Base-by-base conservation (phyloP, 768 basidiomycete species). In the Mrakia frigida region DNA sequence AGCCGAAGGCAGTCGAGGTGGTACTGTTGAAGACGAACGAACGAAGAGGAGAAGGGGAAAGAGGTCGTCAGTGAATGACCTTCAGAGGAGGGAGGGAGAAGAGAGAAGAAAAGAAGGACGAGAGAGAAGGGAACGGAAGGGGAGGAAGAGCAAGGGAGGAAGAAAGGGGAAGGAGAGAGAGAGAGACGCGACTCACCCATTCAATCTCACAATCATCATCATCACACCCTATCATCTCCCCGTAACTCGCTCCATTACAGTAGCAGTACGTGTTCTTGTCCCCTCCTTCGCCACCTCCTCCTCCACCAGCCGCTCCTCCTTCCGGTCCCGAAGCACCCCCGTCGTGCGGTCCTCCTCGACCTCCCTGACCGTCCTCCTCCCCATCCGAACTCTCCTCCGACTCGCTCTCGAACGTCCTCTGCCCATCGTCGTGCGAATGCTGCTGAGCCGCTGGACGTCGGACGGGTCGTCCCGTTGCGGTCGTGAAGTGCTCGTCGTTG, bases 191-290 rank as follows among this genome's bases (percentile, higher is more conserved):
- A 90, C 92, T 82, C 80, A 95, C 94, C 94, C 94, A 97, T 90
- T 95, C 93, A 76, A 86, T 86, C 80, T 90, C 89, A 84, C 94
- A 96, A 63, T 87, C 86, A 25, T 86, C 85, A 80, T 90, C 92
- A 82, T 97, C 94, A 82, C 94, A 97, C 33, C 90, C 94, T 80
- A 97, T 92, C 94, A 97, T 96, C 85, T 94, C 91, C 52, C 94
- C 94, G 80, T 90, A 94, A 81, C 92, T 93, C 77, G 89, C 87
- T 25, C 90, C 86, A 79, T 92, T 87, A 83, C 94, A 98, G 85
- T 90, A 87, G 84, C 94, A 98, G 81, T 98, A 96, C 21, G 87
- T 87, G 80, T 86, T 88, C 72, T 87, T 89, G 80, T 85, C 85
- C 28, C 77, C 78, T 79, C 88, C 85, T 25, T 72, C 70, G 21